Evolutionary conservation across 257 asterid species (phyloP).

Genomic region (Galeopsis tetrahit): DNA sequence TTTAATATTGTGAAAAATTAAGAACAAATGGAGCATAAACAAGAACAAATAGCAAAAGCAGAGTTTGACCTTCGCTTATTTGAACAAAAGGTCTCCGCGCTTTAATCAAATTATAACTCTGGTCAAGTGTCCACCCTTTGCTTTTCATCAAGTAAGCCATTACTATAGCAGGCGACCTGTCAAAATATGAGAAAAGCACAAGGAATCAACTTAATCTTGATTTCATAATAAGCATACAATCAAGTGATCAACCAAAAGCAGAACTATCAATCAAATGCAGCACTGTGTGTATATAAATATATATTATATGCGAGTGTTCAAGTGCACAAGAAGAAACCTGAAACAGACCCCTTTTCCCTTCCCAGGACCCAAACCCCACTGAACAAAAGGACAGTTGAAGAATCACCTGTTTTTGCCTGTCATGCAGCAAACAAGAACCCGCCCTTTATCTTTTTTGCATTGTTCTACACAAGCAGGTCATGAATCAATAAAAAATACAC

Average conservation of each 20-base stretch:
- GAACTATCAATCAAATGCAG: constrained; percentile 1
- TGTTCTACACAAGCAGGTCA: neutral
- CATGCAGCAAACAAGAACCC: constrained; percentile 8
- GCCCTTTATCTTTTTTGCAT: neutral
- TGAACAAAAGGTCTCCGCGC: neutral
- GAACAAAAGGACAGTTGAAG: neutral
- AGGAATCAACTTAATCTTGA: neutral
- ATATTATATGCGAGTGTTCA: neutral
- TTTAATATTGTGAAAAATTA: neutral
- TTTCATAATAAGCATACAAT: neutral
- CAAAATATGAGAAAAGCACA: neutral
- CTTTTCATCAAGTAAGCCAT: constrained; percentile 10
- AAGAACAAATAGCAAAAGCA: neutral
- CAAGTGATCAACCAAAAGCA: neutral
- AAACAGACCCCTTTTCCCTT: neutral
- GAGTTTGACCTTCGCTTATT: constrained; percentile 5
- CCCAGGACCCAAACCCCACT: neutral
- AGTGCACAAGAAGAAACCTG: neutral
- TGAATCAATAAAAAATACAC: neutral
- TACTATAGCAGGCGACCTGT: constrained; percentile 3
- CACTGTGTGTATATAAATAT: neutral
- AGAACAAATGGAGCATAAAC: neutral
- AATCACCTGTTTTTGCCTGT: neutral
- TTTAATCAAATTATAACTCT: neutral
- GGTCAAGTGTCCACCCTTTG: neutral